Evolutionary conservation across 1,139 yeast genomes (phyloP).

Genomic region (Torulaspora globosa): DNA sequence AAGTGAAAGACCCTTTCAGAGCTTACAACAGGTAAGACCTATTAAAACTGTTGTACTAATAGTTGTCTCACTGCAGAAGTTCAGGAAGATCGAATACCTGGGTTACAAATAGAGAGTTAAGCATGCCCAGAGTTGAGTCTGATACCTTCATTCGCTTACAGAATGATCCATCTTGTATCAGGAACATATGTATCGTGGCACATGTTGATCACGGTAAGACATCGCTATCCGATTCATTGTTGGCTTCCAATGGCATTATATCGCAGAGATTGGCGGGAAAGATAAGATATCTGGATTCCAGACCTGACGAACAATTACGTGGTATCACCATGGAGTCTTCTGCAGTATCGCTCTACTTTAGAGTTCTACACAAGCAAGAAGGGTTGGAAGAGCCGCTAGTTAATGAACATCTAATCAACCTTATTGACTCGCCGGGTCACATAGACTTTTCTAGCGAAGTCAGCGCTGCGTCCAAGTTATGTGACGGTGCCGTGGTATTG

Average conservation of each 20-base stretch:
- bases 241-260: slow-evolving; percentile 94
- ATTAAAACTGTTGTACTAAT: neutral
- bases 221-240: slow-evolving; percentile 81
- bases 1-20: neutral
- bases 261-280: slow-evolving; percentile 95
- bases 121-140: slow-evolving; percentile 45
- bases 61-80: neutral
- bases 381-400: slow-evolving; percentile 45
- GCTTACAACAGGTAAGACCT: neutral
- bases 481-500: slow-evolving; percentile 93
- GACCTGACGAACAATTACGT: slow-evolving; percentile 92
- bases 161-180: slow-evolving; percentile 59
- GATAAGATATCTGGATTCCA: slow-evolving; percentile 83
- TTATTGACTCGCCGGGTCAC: slow-evolving; percentile 98
- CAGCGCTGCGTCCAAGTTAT: slow-evolving; percentile 87
- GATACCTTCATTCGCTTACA: slow-evolving; percentile 67
- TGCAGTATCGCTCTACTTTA: slow-evolving; percentile 83
- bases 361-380: slow-evolving; percentile 50
- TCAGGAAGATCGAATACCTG: too few relatives aligned
- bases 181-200: slow-evolving; percentile 93
- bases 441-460: slow-evolving; percentile 96
- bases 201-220: slow-evolving; percentile 99
- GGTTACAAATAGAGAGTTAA: too few relatives aligned
- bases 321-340: slow-evolving; percentile 98
- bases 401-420: slow-evolving; percentile 77